phyloP scores from a whole-genome alignment of 345 rosid genomes.

The Lenwebbia sp. region DNA sequence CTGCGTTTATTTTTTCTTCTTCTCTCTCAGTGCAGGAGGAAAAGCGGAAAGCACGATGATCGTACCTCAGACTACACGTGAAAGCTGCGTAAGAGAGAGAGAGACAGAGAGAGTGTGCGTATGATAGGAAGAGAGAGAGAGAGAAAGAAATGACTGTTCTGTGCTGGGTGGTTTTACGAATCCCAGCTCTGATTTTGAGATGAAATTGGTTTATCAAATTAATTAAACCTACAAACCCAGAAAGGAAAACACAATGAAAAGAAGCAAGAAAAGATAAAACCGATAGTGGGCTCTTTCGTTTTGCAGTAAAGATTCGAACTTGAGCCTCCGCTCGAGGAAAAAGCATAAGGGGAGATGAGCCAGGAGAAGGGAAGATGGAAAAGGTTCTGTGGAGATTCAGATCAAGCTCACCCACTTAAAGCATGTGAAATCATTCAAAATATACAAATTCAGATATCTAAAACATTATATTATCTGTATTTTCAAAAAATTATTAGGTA shows the following conservation, averaged over 20 bases:
- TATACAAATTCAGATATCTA: neutral
- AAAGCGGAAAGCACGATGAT: conserved; percentile 25
- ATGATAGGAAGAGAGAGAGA: neutral
- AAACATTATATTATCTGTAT: neutral
- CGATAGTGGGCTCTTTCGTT: neutral
- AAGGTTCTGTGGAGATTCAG: neutral
- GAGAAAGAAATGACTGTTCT: neutral
- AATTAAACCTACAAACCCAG: neutral
- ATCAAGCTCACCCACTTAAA: neutral
- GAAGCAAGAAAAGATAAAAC: neutral
- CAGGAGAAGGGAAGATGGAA: neutral
- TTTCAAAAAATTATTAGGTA: neutral
- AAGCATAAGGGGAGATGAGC: neutral
- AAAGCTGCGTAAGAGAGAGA: conserved; percentile 36
- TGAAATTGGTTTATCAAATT: neutral
- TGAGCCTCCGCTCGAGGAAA: neutral
- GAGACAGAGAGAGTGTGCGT: neutral
- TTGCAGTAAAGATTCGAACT: neutral
- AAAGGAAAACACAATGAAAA: neutral
- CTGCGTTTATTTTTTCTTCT: neutral
- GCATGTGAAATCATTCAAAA: neutral
- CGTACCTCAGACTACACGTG: conserved; percentile 39
- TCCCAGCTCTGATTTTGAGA: conserved; percentile 26
- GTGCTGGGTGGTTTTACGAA: neutral
- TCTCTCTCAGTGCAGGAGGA: neutral